Evolutionary conservation across 768 basidiomycete species (phyloP), one percentile per base, ranked within the genome.

Genomic region (Phanerochaete carnosa): DNA sequence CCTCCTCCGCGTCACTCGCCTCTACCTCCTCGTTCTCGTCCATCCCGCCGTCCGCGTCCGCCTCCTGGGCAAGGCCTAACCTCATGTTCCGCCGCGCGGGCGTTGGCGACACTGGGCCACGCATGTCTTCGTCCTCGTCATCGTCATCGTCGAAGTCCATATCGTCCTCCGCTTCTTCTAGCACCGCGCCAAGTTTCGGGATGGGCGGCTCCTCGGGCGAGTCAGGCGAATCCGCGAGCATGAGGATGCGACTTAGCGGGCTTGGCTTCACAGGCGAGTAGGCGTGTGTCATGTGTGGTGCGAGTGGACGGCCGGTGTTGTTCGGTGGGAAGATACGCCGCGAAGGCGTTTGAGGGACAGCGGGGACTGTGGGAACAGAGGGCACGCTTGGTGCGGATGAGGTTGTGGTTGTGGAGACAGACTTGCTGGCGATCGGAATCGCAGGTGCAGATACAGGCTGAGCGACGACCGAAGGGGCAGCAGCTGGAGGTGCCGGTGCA

Each of bases 211-310:
- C 62, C 29, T 64, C 64, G 1, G 71, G 64, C 26, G 65, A 63
- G 43, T 64, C 65, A 47, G 68, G 71, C 5, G 88, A 89, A 62
- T 87, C 76, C 3, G 78, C 80, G 45, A 92, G 77, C 85, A 87
- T 83, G 25, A 92, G 78, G 56, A 93, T 91, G 12, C 90, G 82
- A 61, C 89, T 91, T 32, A 94, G 78, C 2, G 91, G 91, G 63
- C 89, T 92, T 0, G 92, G 91, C 70, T 85, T 87, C 2, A 78
- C 86, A 29, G 91, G 91, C 0, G 92, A 92, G 63, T 93, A 94
- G 0, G 90, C 89, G 63, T 94, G 91, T 3, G 83, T 78, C 86
- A 90, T 89, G 58, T 80, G 84, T 57, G 78, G 73, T 1, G 83
- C 86, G 52, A 87, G 75, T 12, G 90, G 89, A 66, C 1, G 82